These are phyloP conservation scores for Infundibulicybe gibba DNA, from an alignment of 768 basidiomycete genomes.

Conservation along the genomic window DNA sequence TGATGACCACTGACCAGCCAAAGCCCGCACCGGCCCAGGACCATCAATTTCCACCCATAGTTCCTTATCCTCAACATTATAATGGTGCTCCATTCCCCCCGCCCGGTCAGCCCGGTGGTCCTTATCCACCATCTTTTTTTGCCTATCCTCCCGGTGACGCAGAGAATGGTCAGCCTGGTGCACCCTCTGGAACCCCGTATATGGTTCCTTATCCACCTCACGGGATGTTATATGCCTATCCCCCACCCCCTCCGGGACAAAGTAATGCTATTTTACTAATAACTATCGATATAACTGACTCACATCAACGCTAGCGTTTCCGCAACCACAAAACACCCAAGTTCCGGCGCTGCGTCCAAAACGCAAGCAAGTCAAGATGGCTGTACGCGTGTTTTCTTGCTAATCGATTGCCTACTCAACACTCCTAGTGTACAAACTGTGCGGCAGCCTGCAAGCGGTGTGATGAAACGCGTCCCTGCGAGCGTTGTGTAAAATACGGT, in stretches of 20 bases:
- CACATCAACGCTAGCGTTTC: slow-evolving; percentile 4
- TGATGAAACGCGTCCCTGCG: slow-evolving; percentile 85
- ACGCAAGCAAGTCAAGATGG: slow-evolving; percentile 88
- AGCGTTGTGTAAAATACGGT: slow-evolving; percentile 87
- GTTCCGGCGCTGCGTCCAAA: slow-evolving; percentile 48
- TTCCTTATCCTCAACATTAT: slow-evolving; percentile 28
- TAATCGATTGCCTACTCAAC: not conserved
- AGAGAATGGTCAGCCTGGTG: slow-evolving; percentile 28
- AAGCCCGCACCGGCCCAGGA: slow-evolving; percentile 25
- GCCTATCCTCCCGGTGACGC: slow-evolving; percentile 32
- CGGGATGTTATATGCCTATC: slow-evolving; percentile 43
- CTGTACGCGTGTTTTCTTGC: slow-evolving; percentile 32
- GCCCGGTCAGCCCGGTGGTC: slow-evolving; percentile 28
- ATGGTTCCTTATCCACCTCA: slow-evolving; percentile 38
- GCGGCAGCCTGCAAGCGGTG: slow-evolving; percentile 88
- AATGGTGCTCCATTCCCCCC: slow-evolving; percentile 24
- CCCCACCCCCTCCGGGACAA: slow-evolving; percentile 32
- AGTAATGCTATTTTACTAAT: slow-evolving; percentile 17
- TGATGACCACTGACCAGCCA: slow-evolving; percentile 31
- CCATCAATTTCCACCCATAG: slow-evolving; percentile 26
- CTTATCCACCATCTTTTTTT: slow-evolving; percentile 37
- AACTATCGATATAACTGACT: not conserved
- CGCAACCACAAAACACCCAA: slow-evolving; percentile 18
- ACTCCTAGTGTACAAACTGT: slow-evolving; percentile 69
- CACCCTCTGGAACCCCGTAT: slow-evolving; percentile 28